Evolutionary conservation across 2,329 filamentous ascomycete genomes (phyloP).

Genomic region (Biscogniauxia marginata): DNA sequence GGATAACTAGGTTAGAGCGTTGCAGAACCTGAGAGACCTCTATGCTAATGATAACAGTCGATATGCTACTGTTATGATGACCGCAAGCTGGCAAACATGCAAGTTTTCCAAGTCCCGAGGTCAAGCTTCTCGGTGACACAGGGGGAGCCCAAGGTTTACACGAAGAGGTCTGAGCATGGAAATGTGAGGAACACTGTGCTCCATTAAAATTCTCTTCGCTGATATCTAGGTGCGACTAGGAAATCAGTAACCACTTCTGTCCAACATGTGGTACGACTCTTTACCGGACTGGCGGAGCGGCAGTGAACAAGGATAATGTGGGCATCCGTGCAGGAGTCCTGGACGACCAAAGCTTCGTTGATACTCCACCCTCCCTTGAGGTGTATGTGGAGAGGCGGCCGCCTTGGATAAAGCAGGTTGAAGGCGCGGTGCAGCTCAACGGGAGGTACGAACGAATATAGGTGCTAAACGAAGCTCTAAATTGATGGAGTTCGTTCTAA

Average conservation of each 20-base stretch:
- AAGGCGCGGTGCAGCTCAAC: conserved; percentile 12
- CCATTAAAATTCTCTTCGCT: background rate
- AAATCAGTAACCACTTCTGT: conserved; percentile 12
- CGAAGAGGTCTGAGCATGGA: conserved; percentile 11
- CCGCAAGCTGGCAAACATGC: conserved; percentile 9
- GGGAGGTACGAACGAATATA: conserved; percentile 5
- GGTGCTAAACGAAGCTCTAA: background rate
- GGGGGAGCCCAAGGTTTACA: conserved; percentile 9
- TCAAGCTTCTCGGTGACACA: conserved; percentile 7
- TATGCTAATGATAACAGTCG: conserved; percentile 2
- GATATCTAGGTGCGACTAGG: background rate
- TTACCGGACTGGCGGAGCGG: conserved; percentile 5
- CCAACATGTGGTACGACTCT: conserved; percentile 8
- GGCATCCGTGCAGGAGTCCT: conserved; percentile 11
- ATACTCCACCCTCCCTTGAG: conserved; percentile 8
- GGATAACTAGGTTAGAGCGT: background rate
- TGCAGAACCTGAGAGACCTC: no score
- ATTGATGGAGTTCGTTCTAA: background rate
- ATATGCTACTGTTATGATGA: conserved; percentile 13
- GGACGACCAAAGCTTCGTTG: conserved; percentile 8
- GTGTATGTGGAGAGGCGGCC: conserved; percentile 13
- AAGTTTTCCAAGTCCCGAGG: conserved; percentile 9
- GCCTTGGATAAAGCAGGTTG: conserved; percentile 10
- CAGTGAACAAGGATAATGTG: conserved; percentile 1
- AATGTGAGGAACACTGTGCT: conserved; percentile 1